Base-by-base conservation (phyloP, 139 green algal species). In the Chlorella sp. region DNA sequence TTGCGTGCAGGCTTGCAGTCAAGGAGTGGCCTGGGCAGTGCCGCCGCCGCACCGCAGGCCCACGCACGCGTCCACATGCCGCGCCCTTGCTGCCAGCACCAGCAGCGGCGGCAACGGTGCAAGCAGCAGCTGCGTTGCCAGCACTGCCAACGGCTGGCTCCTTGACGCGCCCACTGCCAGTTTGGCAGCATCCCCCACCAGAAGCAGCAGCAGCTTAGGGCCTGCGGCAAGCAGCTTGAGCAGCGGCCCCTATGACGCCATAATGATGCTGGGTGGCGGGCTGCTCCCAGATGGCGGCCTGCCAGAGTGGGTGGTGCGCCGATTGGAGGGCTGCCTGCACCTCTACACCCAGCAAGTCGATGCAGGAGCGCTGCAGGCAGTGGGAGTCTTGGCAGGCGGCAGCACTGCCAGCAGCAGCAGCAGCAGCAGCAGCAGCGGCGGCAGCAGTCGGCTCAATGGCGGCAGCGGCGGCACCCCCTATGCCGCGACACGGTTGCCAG, bases 211-310 rank as follows among this genome's bases (percentile, higher is more conserved):
- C 30, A 40, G 32, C 26, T 28, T 42, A 15, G 79, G 79, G 5
- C 7, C 9, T 57, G 48, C 77, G 61, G 79, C 81, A 1, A 79
- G 34, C 78, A 3, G 19, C 28, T 39, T 3, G 1, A 21, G 68
- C 60, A n/a, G 71, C 57, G 26, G 75, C 71, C 14, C 61, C 15
- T 92, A 88, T 64, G 89, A 92, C 11, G 89, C 81, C 3, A 90
- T 94, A n/a, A 69, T 94, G 40, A 83, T 94, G 60, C 81, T 94
- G 15, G 94, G 92, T 18, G 94, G 94, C 15, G 94, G 94, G 1
- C 79, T 96, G 36, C 85, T 73, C 1, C 66, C 87, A 14, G 85
- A 92, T 37, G 94, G 93, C 57, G 88, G 92, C 19, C 81, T 96
- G 79, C 94, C 94, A 37, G 69, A 86, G 12, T 96, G 93, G 93